Evolutionary conservation across 306 rosid species (phyloP), one percentile per base, ranked within the genome.

Genomic region (Delonix regia): DNA sequence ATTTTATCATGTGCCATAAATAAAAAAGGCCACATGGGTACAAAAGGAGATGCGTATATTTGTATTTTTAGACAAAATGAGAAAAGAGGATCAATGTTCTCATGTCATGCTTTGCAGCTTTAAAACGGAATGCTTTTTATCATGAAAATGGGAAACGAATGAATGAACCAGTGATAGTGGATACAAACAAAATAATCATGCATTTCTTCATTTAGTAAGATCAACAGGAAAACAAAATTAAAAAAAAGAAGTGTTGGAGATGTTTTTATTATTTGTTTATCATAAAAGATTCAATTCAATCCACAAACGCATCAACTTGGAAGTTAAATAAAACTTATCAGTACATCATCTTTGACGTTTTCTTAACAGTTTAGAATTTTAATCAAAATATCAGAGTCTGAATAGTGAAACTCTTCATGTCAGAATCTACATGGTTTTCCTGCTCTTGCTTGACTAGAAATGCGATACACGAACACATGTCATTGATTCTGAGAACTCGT

Each of bases 81-180:
- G 82, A 82, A 75, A 64, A 67, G 78, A 59, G 63, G 82, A 78
- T 73, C 69, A 82, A 65, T 80, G 82, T 68, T 87, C 76, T 69
- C 82, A 76, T 79, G 78, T 78, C 93, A 85, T 74, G 76, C 69
- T 80, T 78, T 79, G 42, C 91, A 78, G 76, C 87, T 83, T 78
- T 69, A 77, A 69, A 82, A 72, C 87, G 79, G 81, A 86, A 61
- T 76, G 80, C 76, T 52, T 63, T 63, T 77, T 63, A 75, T 83
- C 87, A 77, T 33, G 36, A 70, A 66, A 82, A 63, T 76, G 80
- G 69, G 70, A 71, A 83, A 77, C 57, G 76, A 77, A 82, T 57
- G 76, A 77, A 83, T 78, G 74, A 60, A 69, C n/a, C n/a, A n/a
- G n/a, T 63, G 42, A 63, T 27, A n/a, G 27, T 19, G 25, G 0